phyloP scores from a whole-genome alignment of 2,329 filamentous ascomycete genomes.

The Anthostomella pinea region DNA sequence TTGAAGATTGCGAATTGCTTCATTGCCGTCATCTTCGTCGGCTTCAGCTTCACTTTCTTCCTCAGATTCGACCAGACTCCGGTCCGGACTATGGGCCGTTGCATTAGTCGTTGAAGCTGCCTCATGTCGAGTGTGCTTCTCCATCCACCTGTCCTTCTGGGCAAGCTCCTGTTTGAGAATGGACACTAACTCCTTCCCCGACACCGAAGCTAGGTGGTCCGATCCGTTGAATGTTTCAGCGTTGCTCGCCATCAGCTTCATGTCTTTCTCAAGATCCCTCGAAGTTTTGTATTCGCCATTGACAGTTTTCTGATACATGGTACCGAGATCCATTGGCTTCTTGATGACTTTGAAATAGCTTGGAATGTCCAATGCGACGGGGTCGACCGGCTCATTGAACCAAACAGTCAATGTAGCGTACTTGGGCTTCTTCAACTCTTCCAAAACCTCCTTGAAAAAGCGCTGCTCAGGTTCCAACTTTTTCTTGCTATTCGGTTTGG shows the following conservation, averaged over 20 bases:
- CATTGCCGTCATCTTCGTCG: constrained; percentile 40
- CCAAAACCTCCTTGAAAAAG: constrained; percentile 81
- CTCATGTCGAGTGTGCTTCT: constrained; percentile 61
- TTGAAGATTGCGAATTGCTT: constrained; percentile 52
- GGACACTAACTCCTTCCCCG: constrained; percentile 70
- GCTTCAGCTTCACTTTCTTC: constrained; percentile 68
- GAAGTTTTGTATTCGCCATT: constrained; percentile 75
- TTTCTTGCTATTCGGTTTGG: constrained; percentile 78
- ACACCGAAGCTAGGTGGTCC: constrained; percentile 68
- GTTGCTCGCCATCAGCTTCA: constrained; percentile 81
- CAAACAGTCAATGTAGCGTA: constrained; percentile 65
- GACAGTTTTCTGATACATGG: constrained; percentile 75
- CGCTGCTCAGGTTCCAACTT: constrained; percentile 84
- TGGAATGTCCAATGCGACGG: constrained; percentile 89
- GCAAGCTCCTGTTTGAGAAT: constrained; percentile 74
- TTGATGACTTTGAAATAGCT: constrained; percentile 93
- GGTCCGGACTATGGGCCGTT: constrained; percentile 60
- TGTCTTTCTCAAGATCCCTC: constrained; percentile 82
- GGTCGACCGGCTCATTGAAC: constrained; percentile 84
- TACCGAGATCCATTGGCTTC: constrained; percentile 91
- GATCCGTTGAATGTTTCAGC: constrained; percentile 85
- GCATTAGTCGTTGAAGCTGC: constrained; percentile 45
- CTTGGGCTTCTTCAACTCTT: constrained; percentile 73
- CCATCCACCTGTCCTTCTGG: constrained; percentile 78
- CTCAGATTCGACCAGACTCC: constrained; percentile 67